A percentile compares a stretch with the other conserved stretches of the same genome.
phyloP scores from a whole-genome alignment of 2,329 filamentous ascomycete species.

The Aspergillus viridinutans region DNA sequence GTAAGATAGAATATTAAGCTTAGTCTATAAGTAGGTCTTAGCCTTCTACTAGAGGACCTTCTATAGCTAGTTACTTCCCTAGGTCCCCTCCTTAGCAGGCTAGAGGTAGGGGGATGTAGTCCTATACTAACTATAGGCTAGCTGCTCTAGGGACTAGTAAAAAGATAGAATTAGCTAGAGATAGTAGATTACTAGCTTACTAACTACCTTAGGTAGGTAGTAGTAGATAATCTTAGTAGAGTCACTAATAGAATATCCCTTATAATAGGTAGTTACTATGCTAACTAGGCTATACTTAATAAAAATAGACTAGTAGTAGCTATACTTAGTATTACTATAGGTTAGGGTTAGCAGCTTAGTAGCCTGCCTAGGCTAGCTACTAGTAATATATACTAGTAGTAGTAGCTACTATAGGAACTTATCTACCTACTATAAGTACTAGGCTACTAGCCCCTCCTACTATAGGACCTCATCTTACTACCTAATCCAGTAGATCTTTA shows the following conservation, averaged over 20 bases:
- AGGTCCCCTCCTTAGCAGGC: neutral
- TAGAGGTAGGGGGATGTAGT: neutral
- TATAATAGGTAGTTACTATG: slow-evolving; percentile 7
- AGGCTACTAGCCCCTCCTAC: neutral
- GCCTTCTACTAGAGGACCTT: neutral
- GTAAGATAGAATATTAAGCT: neutral
- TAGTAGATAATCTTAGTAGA: slow-evolving; percentile 8
- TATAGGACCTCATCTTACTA: neutral
- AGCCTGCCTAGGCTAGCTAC: slow-evolving; percentile 1
- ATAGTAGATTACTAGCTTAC: slow-evolving; percentile 12
- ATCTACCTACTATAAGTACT: neutral
- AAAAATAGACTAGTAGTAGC: slow-evolving; percentile 3
- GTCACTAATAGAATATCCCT: slow-evolving; percentile 6
- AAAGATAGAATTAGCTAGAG: slow-evolving; percentile 6
- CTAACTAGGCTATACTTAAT: slow-evolving; percentile 7
- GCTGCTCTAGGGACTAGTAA: neutral
- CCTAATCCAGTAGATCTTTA: neutral
- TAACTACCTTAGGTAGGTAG: slow-evolving; percentile 4
- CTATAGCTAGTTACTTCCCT: neutral
- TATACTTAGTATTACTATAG: neutral
- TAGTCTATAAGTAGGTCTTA: slow-evolving; percentile 1
- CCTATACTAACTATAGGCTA: neutral
- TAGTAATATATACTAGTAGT: neutral
- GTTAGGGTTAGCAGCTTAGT: slow-evolving; percentile 5
- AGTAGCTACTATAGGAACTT: slow-evolving; percentile 2